Percentiles rank a stretch among this genome's conserved stretches.
phyloP scores from a whole-genome alignment of 2,329 filamentous ascomycete genomes.

The Aspergillus sp. region DNA sequence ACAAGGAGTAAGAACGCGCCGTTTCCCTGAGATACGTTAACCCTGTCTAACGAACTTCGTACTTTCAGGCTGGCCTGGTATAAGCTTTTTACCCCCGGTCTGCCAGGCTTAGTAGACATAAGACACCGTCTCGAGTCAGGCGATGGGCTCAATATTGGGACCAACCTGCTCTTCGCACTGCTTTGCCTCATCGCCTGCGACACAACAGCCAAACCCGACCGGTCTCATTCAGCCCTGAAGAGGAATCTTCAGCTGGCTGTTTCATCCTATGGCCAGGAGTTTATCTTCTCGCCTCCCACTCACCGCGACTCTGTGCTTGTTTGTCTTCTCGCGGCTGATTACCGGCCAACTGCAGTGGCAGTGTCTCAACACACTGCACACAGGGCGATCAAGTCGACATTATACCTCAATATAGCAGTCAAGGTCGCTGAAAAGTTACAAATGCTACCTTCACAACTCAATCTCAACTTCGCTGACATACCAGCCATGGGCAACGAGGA shows the following conservation, averaged over 20 bases:
- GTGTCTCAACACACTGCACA: conserved; percentile 14
- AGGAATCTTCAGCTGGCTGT: conserved; percentile 13
- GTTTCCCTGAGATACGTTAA: neutral
- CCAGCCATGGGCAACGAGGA: neutral
- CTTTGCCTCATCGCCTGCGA: conserved; percentile 15
- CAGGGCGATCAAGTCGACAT: conserved; percentile 13
- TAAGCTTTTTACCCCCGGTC: conserved; percentile 14
- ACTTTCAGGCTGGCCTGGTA: conserved; percentile 17
- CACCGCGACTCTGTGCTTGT: conserved; percentile 16
- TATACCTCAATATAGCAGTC: conserved; percentile 16
- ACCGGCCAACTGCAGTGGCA: conserved; percentile 17
- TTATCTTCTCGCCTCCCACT: conserved; percentile 18
- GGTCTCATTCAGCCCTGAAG: neutral
- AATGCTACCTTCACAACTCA: conserved; percentile 2
- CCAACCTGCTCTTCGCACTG: conserved; percentile 17
- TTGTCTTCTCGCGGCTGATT: conserved; percentile 15
- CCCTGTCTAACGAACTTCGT: neutral
- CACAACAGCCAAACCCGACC: neutral
- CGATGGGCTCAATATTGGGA: conserved; percentile 8
- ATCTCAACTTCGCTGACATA: neutral
- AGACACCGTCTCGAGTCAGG: conserved; percentile 9
- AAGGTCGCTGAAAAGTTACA: conserved; percentile 11
- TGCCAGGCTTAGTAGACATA: conserved; percentile 13
- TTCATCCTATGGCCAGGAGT: conserved; percentile 17
- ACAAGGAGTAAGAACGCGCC: neutral